A percentile compares a stretch with the other conserved stretches of the same genome.
Evolutionary conservation across 345 rosid species (phyloP).

Genomic region (Euphorbia tirucalli): DNA sequence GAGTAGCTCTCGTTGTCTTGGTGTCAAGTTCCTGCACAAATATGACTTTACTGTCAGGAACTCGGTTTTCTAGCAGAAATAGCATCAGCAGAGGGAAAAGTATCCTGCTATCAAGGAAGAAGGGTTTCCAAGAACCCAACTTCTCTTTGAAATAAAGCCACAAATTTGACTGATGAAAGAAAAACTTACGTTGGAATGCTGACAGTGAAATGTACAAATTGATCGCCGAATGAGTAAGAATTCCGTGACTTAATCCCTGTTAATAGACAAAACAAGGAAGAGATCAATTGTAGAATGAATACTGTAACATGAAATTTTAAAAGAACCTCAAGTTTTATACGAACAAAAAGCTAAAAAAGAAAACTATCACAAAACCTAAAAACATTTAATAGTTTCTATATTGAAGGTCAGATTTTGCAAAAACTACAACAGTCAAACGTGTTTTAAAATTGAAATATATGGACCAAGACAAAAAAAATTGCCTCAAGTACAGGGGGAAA

Average conservation of each 20-base stretch:
- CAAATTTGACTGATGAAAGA: background rate
- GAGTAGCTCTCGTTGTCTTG: slow-evolving; percentile 79
- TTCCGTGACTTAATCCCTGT: slow-evolving; percentile 84
- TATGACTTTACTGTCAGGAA: background rate
- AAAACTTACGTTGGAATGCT: slow-evolving; percentile 78
- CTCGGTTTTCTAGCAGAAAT: background rate
- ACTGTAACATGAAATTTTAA: too few relatives aligned
- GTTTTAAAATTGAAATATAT: too few relatives aligned
- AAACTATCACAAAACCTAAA: too few relatives aligned
- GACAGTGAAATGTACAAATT: slow-evolving; percentile 89
- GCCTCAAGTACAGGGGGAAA: too few relatives aligned
- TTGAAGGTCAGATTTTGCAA: too few relatives aligned
- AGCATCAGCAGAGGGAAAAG: background rate
- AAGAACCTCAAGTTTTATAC: too few relatives aligned
- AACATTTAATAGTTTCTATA: too few relatives aligned
- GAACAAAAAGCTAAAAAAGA: too few relatives aligned
- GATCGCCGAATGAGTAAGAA: slow-evolving; percentile 74
- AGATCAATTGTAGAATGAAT: background rate
- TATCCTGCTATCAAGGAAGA: background rate
- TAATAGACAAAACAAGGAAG: background rate
- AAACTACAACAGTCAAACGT: too few relatives aligned
- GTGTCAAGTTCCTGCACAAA: slow-evolving; percentile 63
- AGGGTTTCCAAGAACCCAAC: background rate
- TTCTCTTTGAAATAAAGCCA: background rate
- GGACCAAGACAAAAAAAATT: too few relatives aligned